These are phyloP conservation scores for Dalbergia oliveri DNA, from an alignment of 306 rosid species.

Conservation along the genomic window DNA sequence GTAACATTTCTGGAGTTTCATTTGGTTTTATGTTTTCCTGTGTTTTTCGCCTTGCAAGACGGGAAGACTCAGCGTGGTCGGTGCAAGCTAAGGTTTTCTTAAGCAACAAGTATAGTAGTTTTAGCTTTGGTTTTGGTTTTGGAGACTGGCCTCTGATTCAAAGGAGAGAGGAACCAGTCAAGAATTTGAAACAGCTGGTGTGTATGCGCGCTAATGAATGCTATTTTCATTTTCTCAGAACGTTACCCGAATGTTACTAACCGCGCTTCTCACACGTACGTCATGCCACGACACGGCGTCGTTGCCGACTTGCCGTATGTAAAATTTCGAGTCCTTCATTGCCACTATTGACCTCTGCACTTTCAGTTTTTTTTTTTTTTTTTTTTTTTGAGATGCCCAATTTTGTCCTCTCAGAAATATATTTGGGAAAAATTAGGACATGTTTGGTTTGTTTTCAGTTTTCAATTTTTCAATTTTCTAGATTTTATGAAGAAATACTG, in stretches of 20 bases:
- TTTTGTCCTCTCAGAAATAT: no score
- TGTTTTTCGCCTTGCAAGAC: not conserved
- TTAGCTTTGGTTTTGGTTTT: not conserved
- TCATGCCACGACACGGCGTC: not conserved
- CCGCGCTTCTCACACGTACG: not conserved
- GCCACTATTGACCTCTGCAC: no score
- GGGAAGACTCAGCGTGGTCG: not conserved
- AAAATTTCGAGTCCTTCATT: no score
- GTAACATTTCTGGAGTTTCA: not conserved
- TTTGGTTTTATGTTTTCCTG: not conserved
- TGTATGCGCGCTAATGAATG: not conserved
- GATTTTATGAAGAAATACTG: no score
- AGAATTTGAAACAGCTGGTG: not conserved
- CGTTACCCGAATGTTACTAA: not conserved
- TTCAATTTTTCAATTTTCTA: no score
- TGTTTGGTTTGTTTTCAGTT: no score
- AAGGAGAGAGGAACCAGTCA: not conserved
- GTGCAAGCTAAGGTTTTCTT: not conserved
- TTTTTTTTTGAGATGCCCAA: no score
- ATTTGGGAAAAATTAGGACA: no score
- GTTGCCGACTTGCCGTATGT: not conserved
- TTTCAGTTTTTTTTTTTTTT: no score
- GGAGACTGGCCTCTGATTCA: not conserved
- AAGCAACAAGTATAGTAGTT: not conserved
- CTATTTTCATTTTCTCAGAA: not conserved